Base-by-base conservation (phyloP, 768 basidiomycete genomes). In the button mushroom (Agaricus bisporus) region DNA sequence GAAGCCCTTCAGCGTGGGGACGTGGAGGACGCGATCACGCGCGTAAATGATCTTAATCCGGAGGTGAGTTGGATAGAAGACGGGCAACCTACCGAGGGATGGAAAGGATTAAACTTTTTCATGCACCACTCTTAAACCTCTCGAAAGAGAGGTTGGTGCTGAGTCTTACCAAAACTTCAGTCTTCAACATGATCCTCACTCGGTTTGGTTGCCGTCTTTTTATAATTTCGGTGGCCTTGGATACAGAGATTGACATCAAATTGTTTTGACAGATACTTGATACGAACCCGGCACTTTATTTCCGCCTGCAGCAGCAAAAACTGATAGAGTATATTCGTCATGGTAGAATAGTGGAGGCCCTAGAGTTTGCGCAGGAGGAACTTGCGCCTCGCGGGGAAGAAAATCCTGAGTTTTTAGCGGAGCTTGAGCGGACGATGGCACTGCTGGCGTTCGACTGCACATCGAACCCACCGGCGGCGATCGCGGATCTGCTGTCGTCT, bases 81-180 rank as follows among this genome's bases (percentile, higher is more conserved):
- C 49, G 39, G 60, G 59, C 37, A 64, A 57, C 53, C 47, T 56
- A 48, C 55, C 32, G 65, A 48, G 58, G 64, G 49, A 39, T 35
- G 48, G 68, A 73, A 68, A 90, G 74, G 93, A 95, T 95, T 94
- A 86, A 74, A 91, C 62, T 64, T 68, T 81, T 86, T 88, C 91
- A 97, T 97, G 95, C 94, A 97, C 95, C 94, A 95, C 92, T 86
- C 94, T 82, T 77, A 97, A 74, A 84, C 77, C 72, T 12, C 64
- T 64, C 68, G 8, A 32, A 52, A 15, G 22, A 4, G 67, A 73
- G 81, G 88, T 82, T 86, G 77, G 73, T 93, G 93, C 90, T 86
- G 94, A 95, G 68, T 83, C 63, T 68, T 76, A 81, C 76, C 77
- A 83, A 86, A 86, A 86, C 87, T 91, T 89, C 88, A 90, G 89